These are phyloP conservation scores for Chaetomium strumarium DNA, from an alignment of 2,329 filamentous ascomycete species.

Conservation along the genomic window DNA sequence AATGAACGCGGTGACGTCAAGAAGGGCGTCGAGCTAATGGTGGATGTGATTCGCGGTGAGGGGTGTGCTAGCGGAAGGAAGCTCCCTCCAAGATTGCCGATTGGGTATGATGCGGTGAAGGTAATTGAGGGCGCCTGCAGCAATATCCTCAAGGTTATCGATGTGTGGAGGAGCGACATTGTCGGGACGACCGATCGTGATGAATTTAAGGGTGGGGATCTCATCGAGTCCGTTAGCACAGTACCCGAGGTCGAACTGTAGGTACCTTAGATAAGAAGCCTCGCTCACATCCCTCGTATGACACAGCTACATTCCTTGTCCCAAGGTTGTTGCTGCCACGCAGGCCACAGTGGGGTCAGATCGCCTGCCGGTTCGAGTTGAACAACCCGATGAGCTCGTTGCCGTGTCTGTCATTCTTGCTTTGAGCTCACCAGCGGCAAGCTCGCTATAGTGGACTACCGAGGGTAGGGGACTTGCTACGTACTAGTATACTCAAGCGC, in stretches of 20 bases:
- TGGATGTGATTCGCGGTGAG: constrained; percentile 4
- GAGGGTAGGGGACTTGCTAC: too few species aligned
- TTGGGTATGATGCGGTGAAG: constrained; percentile 4
- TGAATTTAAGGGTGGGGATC: neutral
- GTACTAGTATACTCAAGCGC: too few species aligned
- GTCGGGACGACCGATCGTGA: constrained; percentile 2
- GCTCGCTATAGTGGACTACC: too few species aligned
- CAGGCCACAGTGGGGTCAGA: too few species aligned
- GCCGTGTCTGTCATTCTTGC: too few species aligned
- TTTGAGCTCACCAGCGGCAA: too few species aligned
- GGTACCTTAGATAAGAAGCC: too few species aligned
- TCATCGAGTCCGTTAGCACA: neutral
- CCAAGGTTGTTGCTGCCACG: too few species aligned
- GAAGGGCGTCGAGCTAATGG: constrained; percentile 10
- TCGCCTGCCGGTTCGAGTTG: too few species aligned
- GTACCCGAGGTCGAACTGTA: neutral
- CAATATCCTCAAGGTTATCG: constrained; percentile 1
- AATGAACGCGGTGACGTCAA: constrained; percentile 3
- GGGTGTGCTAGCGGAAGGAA: neutral
- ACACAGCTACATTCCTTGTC: too few species aligned
- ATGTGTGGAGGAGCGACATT: constrained; percentile 1
- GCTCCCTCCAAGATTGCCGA: neutral
- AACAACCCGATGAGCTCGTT: too few species aligned
- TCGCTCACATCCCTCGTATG: too few species aligned
- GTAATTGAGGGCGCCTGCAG: constrained; percentile 1